phyloP scores from a whole-genome alignment of 2,329 filamentous ascomycete species.

The Cladorrhinum sp. region DNA sequence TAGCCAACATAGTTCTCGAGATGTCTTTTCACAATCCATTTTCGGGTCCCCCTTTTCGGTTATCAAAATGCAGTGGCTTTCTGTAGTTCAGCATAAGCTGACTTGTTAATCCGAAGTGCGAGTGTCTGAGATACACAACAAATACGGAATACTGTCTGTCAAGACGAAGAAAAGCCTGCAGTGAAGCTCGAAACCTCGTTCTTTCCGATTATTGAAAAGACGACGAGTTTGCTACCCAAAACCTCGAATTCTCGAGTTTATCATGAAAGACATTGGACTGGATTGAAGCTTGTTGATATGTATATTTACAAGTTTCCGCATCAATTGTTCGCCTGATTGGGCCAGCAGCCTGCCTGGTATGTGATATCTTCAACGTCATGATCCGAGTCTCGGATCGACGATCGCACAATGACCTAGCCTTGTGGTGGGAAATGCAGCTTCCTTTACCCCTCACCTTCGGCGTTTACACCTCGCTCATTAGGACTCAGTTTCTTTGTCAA shows the following conservation, averaged over 20 bases:
- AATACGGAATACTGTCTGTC: background rate
- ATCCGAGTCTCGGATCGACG: background rate
- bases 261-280: background rate
- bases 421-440: background rate
- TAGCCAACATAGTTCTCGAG: background rate
- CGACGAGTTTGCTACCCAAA: background rate
- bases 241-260: background rate
- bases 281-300: background rate
- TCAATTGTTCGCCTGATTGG: background rate
- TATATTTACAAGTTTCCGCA: background rate
- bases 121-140: background rate
- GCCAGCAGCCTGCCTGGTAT: too few relatives aligned
- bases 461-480: background rate
- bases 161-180: background rate
- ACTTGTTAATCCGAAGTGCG: background rate
- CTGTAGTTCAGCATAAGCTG: background rate
- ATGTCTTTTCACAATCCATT: too few relatives aligned
- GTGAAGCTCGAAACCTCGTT: background rate
- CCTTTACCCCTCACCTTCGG: background rate
- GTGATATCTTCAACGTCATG: background rate
- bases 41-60: background rate
- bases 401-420: background rate
- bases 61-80: background rate
- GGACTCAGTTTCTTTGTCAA: background rate
- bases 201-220: too few relatives aligned